Evolutionary conservation across 495 filamentous ascomycete species (phyloP), one percentile per base, ranked within the genome.

Genomic region (Neurospora tetraspora): DNA sequence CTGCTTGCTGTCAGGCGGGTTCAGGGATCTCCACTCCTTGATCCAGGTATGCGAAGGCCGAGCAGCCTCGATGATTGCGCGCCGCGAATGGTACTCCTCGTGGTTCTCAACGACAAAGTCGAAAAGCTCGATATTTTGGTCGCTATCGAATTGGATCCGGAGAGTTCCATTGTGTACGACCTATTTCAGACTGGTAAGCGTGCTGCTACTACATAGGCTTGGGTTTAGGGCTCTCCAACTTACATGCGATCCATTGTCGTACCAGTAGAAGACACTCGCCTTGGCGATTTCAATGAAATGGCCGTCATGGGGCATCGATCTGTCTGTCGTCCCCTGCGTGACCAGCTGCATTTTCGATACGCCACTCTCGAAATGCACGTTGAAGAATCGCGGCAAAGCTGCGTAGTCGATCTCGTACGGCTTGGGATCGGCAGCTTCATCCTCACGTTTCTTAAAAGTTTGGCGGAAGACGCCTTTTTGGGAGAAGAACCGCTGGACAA

Each of bases 351-450:
- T 92, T 27, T 87, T 89, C 68, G 86, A 87, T 43, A 97, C 89
- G 6, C 93, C 93, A 71, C 91, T 94, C n/a, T 91, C 89, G 76
- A 92, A 96, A 74, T 94, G 91, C 0, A 91, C 93, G 69, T 89
- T 83, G 78, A 95, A 96, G 75, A 92, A 97, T 69, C 93, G 89
- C 18, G 94, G 86, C 23, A 97, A 81, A 1, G 91, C 89, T 9
- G 92, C 86, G 39, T 88, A 90, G 3, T 89, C 85, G 59, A 97
- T 92, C 75, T 95, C 93, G 72, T 91, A 96, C 70, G 91, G 88
- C 80, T 96, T 97, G 39, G 81, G 82, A 16, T 77, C 72, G 14
- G 81, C 77, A 20, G 85, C 81, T 37, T 86, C 84, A 16, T 80
- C 76, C 1, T 84, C 81, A 43, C 74, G 75, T 53, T 81, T 76